Percentiles rank a stretch among this genome's conserved stretches.
phyloP scores from a whole-genome alignment of 495 filamentous ascomycete genomes.

The Tuber aestivum region DNA sequence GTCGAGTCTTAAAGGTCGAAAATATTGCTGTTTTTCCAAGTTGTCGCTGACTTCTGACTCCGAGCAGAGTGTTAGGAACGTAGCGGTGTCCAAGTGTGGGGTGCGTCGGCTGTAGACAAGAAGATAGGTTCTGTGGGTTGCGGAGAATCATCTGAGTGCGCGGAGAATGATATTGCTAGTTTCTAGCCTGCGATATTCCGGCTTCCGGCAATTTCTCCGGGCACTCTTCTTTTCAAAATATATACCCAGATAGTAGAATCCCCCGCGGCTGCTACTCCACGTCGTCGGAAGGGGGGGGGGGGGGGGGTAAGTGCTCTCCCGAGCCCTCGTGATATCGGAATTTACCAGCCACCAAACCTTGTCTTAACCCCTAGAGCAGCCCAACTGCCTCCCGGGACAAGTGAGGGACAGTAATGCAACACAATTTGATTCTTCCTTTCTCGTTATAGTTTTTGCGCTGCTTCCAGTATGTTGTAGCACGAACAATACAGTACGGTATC shows the following conservation, averaged over 20 bases:
- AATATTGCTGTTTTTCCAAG: not conserved
- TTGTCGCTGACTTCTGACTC: not conserved
- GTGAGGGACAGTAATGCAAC: conserved; percentile 2
- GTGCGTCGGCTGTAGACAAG: not conserved
- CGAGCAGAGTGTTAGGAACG: not conserved
- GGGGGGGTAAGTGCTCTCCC: not conserved
- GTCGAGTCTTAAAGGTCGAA: not conserved
- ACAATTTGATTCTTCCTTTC: not conserved
- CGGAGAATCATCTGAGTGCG: not conserved
- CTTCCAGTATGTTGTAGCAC: not conserved
- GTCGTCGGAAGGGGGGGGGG: no score
- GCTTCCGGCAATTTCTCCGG: not conserved
- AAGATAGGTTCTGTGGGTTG: not conserved
- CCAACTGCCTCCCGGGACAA: not conserved
- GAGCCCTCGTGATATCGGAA: not conserved
- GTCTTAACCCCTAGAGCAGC: not conserved
- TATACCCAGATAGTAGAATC: not conserved
- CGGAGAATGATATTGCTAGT: not conserved
- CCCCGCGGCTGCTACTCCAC: not conserved
- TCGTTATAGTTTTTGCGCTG: not conserved
- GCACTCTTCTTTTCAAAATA: not conserved
- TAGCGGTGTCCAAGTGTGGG: not conserved
- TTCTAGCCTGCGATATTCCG: not conserved
- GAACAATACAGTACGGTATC: conserved; percentile 4
- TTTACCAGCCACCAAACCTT: not conserved